phyloP scores from a whole-genome alignment of 2,329 filamentous ascomycete genomes.

The Pyricularia sp. region DNA sequence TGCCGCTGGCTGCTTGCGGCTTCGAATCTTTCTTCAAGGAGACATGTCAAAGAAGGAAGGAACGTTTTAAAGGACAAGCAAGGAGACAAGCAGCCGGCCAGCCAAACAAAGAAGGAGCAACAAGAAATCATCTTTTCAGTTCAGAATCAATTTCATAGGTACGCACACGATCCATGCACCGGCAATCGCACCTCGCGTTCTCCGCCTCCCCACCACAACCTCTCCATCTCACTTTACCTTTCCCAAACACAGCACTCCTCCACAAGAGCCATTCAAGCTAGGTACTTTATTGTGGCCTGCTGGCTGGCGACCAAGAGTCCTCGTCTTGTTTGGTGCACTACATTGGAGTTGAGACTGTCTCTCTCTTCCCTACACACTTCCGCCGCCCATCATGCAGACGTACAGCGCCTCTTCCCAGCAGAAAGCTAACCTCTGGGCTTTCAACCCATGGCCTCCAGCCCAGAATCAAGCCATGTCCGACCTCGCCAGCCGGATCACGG shows the following conservation, averaged over 20 bases:
- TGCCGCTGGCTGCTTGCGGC: not conserved
- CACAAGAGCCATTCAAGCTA: not conserved
- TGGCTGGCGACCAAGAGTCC: too few relatives aligned
- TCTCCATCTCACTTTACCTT: not conserved
- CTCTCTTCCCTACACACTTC: not conserved
- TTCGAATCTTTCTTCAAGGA: not conserved
- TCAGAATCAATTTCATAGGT: not conserved
- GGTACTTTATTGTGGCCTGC: too few relatives aligned
- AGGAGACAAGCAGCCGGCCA: not conserved
- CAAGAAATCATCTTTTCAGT: not conserved
- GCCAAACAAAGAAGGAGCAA: not conserved
- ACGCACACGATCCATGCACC: not conserved
- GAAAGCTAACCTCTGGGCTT: not conserved
- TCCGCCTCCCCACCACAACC: not conserved
- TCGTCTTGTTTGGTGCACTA: not conserved
- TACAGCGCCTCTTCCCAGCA: not conserved
- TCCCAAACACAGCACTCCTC: not conserved
- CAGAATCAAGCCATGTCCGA: conserved; percentile 29
- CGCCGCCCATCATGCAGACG: not conserved
- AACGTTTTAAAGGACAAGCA: not conserved
- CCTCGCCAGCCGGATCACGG: conserved; percentile 41
- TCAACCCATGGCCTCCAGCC: not conserved
- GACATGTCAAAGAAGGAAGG: not conserved
- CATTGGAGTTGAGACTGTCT: not conserved
- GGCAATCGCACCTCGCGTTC: not conserved